Conservation (phyloP, 805 yeast genomes). For the Saccharomycopsis javanensis region DNA sequence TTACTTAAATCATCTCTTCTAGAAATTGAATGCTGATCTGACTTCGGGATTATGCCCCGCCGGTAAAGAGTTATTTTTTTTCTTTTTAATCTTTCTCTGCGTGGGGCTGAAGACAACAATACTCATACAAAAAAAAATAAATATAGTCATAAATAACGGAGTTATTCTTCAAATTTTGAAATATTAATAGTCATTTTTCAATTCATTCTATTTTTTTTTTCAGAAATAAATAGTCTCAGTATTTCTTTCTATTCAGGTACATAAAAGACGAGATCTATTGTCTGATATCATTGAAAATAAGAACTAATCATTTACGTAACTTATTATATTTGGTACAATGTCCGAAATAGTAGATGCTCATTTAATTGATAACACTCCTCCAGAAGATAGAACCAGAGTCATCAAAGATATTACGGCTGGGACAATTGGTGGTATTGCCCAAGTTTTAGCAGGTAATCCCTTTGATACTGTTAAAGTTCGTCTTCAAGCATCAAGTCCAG, state of each 20-base stretch:
- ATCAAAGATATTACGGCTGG: slow-evolving; percentile 81
- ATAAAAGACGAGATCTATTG: background rate
- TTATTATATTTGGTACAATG: background rate
- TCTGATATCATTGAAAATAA: background rate
- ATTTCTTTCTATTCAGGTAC: background rate
- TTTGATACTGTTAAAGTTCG: slow-evolving; percentile 93
- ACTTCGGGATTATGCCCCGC: background rate
- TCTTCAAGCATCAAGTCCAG: slow-evolving; percentile 76
- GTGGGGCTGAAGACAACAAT: background rate
- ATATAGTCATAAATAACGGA: background rate
- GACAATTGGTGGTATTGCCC: slow-evolving; percentile 92
- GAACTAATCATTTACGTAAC: background rate
- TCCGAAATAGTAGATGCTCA: slow-evolving; percentile 8
- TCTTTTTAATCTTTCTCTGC: background rate
- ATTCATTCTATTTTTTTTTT: background rate
- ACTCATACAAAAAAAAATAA: background rate
- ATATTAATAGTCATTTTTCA: background rate
- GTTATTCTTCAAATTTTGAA: background rate
- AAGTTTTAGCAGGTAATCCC: slow-evolving; percentile 92
- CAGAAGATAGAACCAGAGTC: slow-evolving; percentile 30
- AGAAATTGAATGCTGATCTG: too few relatives aligned
- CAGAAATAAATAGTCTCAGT: background rate
- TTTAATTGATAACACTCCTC: slow-evolving; percentile 11
- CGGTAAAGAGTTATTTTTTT: background rate
- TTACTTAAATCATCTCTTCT: too few relatives aligned